Evolutionary conservation across 768 basidiomycete genomes (phyloP).

Genomic region (Lepiota venenata): DNA sequence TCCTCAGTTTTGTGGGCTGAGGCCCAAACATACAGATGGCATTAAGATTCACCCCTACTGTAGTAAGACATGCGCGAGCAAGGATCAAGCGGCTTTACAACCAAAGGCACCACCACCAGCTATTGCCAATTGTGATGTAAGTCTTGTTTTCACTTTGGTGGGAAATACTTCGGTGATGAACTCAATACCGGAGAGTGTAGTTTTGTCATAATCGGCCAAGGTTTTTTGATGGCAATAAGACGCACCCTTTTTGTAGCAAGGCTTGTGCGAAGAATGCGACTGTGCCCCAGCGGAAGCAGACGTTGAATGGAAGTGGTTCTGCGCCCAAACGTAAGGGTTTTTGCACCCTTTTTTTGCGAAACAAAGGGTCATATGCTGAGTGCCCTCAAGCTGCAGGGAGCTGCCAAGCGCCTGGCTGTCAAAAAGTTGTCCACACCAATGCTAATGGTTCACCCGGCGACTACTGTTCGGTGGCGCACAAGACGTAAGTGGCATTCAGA

Average conservation of each 20-base stretch:
- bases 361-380: neutral
- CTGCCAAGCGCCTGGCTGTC: constrained; percentile 52
- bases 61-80: constrained; percentile 55
- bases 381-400: constrained; percentile 4
- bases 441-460: constrained; percentile 36
- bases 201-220: constrained; percentile 60
- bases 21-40: constrained; percentile 56
- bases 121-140: constrained; percentile 16
- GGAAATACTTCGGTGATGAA: too few species aligned
- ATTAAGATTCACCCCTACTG: constrained; percentile 55
- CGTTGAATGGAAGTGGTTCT: constrained; percentile 12
- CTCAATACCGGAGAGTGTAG: constrained; percentile 27
- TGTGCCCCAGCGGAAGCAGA: constrained; percentile 24
- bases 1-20: constrained; percentile 47
- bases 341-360: neutral
- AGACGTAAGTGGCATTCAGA: constrained; percentile 33
- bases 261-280: constrained; percentile 52
- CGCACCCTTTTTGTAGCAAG: constrained; percentile 62
- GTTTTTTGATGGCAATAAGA: constrained; percentile 51
- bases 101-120: constrained; percentile 1
- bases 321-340: constrained; percentile 17
- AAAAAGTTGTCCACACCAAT: constrained; percentile 38
- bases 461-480: constrained; percentile 51
- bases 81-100: constrained; percentile 14
- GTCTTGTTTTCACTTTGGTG: too few species aligned